Conservation (phyloP, 441 rosid species). For the Corymbia calophylla region DNA sequence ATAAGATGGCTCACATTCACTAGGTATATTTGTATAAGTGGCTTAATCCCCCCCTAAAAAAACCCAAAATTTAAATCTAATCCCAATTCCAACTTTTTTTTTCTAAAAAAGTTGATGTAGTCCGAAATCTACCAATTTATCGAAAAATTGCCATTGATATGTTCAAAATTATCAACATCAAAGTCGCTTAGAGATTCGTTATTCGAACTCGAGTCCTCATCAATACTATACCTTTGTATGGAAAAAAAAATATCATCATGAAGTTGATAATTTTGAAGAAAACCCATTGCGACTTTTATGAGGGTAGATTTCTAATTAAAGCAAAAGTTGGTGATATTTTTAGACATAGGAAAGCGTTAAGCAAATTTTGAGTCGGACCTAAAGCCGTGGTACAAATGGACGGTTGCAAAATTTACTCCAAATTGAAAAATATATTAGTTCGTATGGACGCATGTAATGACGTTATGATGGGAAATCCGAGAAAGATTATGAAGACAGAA, state of each 20-base stretch:
- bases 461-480: background rate
- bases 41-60: background rate
- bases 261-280: no score
- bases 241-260: no score
- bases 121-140: fast-evolving
- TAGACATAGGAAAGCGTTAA: no score
- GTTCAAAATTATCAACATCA: background rate
- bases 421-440: background rate
- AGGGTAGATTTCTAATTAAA: background rate
- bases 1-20: background rate
- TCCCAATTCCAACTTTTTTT: background rate
- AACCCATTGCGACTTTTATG: no score
- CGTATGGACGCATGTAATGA: background rate
- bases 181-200: background rate
- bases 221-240: no score
- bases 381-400: background rate
- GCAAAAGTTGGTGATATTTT: no score
- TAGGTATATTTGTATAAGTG: background rate
- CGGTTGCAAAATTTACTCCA: background rate
- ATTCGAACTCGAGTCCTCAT: no score
- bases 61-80: background rate
- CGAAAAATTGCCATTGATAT: background rate
- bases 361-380: no score
- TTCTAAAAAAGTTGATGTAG: background rate
- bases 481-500: background rate